These are phyloP conservation scores for Colletotrichum tropicale DNA, from an alignment of 2,329 filamentous ascomycete genomes.

Conservation along the genomic window DNA sequence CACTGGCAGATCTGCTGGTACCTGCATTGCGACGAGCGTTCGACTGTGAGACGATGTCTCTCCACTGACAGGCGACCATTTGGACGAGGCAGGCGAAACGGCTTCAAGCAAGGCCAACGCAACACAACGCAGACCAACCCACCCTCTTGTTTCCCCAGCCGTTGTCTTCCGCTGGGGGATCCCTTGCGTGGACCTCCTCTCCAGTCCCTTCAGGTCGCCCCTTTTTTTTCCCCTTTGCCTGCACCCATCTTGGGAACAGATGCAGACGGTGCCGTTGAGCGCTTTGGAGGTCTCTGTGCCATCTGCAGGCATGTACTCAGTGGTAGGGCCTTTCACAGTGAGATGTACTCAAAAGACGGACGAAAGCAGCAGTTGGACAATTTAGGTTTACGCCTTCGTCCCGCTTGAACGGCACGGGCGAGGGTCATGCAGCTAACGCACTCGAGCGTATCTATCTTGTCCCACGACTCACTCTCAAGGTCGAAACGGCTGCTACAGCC, in stretches of 20 bases:
- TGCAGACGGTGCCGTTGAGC: not conserved
- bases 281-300: constrained; percentile 5
- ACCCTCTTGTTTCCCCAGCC: not conserved
- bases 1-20: not conserved
- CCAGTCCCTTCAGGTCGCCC: not conserved
- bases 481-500: not conserved
- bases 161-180: not conserved
- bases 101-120: not conserved
- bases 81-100: not conserved
- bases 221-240: not conserved
- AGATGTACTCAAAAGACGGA: not conserved
- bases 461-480: not conserved
- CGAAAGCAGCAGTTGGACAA: not conserved
- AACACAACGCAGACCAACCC: not conserved
- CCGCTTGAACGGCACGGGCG: constrained; percentile 19
- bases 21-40: constrained; percentile 6
- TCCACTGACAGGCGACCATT: not conserved
- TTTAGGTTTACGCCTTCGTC: constrained; percentile 14
- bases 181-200: not conserved
- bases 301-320: not conserved
- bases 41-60: constrained; percentile 12
- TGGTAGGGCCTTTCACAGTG: not conserved
- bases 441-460: not conserved
- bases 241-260: not conserved
- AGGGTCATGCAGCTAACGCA: constrained; percentile 12